Evolutionary conservation across 108 stramenopile genomes (phyloP).

Genomic region (Schizochytrium sp.): DNA sequence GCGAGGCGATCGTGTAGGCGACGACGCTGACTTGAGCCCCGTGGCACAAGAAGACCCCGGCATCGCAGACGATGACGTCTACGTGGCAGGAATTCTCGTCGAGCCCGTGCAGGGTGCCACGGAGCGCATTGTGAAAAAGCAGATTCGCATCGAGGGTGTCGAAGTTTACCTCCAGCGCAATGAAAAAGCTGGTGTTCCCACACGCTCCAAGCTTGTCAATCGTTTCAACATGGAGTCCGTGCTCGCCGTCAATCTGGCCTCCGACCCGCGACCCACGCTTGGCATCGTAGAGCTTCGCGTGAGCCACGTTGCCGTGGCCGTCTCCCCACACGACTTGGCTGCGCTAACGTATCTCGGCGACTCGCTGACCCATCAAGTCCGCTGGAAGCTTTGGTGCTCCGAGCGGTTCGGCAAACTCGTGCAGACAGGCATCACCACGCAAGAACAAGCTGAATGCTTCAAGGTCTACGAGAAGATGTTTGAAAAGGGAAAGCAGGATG

Average conservation of each 20-base stretch:
- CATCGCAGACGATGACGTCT: background rate
- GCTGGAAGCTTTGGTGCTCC: background rate
- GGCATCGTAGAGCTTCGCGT: background rate
- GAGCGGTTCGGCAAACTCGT: background rate
- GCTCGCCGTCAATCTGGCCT: background rate
- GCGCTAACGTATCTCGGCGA: background rate
- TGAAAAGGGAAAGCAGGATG: background rate
- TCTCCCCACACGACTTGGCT: background rate
- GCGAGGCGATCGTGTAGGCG: background rate
- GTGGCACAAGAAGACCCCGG: too few species aligned
- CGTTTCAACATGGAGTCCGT: background rate
- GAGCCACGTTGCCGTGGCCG: background rate
- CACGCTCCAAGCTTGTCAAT: background rate
- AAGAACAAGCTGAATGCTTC: background rate
- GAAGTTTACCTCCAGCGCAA: background rate
- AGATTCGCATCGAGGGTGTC: background rate
- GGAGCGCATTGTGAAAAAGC: slow-evolving; percentile 6
- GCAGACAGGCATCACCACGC: background rate
- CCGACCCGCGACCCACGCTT: background rate
- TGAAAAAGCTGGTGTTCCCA: background rate
- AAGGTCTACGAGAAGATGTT: background rate
- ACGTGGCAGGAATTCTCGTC: background rate
- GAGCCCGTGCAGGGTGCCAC: background rate
- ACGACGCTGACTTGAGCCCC: background rate
- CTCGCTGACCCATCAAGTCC: background rate